Evolutionary conservation across 2,329 filamentous ascomycete species (phyloP).

Genomic region (Torrubiella hemipterigena): DNA sequence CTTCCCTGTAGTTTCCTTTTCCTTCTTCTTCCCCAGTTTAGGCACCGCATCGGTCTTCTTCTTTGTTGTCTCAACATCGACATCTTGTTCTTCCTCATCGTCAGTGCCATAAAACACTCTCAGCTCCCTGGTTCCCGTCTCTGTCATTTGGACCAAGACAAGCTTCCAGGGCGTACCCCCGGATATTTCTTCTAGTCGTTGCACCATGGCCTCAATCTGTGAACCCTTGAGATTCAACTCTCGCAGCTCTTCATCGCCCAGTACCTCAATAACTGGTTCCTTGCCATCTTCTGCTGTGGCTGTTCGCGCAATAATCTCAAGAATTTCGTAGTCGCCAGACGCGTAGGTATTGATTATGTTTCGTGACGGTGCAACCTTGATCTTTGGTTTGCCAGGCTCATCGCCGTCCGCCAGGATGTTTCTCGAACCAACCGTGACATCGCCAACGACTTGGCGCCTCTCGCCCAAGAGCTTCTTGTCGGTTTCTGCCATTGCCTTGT

Average conservation of each 20-base stretch:
- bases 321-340: conserved; percentile 15
- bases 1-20: conserved; percentile 10
- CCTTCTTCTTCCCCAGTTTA: conserved; percentile 6
- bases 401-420: conserved; percentile 32
- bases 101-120: conserved; percentile 61
- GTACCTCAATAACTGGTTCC: conserved; percentile 41
- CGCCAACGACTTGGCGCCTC: conserved; percentile 35
- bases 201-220: conserved; percentile 55
- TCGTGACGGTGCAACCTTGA: conserved; percentile 32
- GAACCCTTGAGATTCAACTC: conserved; percentile 46
- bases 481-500: conserved; percentile 2
- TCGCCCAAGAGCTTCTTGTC: conserved; percentile 19
- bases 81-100: conserved; percentile 30
- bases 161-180: conserved; percentile 67
- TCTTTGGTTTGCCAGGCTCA: conserved; percentile 33
- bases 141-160: conserved; percentile 61
- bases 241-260: conserved; percentile 49
- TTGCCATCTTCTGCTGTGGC: conserved; percentile 47
- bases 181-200: conserved; percentile 56
- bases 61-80: conserved; percentile 11
- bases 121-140: conserved; percentile 45
- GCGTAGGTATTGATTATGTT: conserved; percentile 21
- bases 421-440: conserved; percentile 39
- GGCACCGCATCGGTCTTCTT: conserved; percentile 12
- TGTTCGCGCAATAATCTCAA: conserved; percentile 33